Evolutionary conservation across 495 filamentous ascomycete species (phyloP), one percentile per base, ranked within the genome.

Genomic region (Penicillium taxi): DNA sequence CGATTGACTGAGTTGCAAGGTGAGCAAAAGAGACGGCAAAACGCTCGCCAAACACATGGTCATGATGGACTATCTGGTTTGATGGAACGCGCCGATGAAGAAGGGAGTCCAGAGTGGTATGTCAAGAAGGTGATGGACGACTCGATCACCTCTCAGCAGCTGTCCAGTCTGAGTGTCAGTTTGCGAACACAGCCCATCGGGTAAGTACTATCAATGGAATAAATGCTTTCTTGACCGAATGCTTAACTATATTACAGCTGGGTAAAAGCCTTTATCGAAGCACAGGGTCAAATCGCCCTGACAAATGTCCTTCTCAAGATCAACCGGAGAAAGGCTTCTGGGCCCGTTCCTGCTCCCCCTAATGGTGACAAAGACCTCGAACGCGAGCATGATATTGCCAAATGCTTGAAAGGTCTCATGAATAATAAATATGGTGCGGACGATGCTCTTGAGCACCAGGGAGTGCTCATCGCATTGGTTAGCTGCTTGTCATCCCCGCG

Each of bases 371-470:
- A 86, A 57, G 86, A 95, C 51, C 66, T 94, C 32, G 91, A 98
- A 48, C 79, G 82, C 35, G 91, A 98, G 64, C 96, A 96, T 60
- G 91, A 96, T 52, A 95, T 98, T 48, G 77, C 93, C 42, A 98
- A 98, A 64, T 96, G 93, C 63, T 59, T 98, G 33, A 98, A 96
- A 63, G 86, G 87, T 31, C 61, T 96, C 31, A 93, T 96, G 82
- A 98, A 98, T 73, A 98, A 94, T 72, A 94, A 94, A 53, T 96
- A 90, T 61, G 91, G 91, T 29, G 93, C 91, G 20, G 93, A 98
- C 49, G 88, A 98, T 73, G 91, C 93, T n/a, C 69, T 98, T 30
- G 66, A 73, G 23, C 91, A 98, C 57, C 82, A 91, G 50, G 80
- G 85, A 48, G 83, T 96, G 40, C 80, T 96, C 37, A 81, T 87